Conservation (phyloP, 2,329 filamentous ascomycete species). For the Fusarium fujikuroi region DNA sequence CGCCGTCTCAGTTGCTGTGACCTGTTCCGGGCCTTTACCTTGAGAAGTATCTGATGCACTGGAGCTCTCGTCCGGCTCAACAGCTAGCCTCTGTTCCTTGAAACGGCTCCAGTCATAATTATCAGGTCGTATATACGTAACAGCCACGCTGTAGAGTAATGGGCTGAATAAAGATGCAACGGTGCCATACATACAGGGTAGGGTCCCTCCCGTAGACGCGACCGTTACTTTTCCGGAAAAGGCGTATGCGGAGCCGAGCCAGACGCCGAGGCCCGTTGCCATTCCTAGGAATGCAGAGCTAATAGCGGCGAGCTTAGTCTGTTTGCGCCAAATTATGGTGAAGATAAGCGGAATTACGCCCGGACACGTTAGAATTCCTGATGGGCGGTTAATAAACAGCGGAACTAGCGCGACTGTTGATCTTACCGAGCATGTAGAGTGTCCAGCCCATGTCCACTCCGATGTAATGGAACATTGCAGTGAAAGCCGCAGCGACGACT, state of each 20-base stretch:
- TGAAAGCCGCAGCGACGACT: rapidly evolving
- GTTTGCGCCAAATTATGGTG: not conserved
- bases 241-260: not conserved
- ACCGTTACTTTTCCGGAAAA: not conserved
- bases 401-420: rapidly evolving
- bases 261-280: not conserved
- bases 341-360: not conserved
- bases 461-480: not conserved
- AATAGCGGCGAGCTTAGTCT: not conserved
- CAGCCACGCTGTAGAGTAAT: not conserved
- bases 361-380: not conserved
- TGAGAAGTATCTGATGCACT: not conserved
- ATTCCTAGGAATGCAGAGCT: not conserved
- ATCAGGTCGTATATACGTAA: not conserved
- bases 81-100: not conserved
- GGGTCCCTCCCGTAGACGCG: not conserved
- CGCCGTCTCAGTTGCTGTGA: not conserved
- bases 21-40: rapidly evolving
- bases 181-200: not conserved
- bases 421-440: not conserved
- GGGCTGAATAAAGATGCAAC: not conserved
- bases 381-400: not conserved
- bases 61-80: rapidly evolving
- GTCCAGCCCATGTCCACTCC: not conserved
- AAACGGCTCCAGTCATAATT: not conserved